Base-by-base conservation (phyloP, 495 filamentous ascomycete genomes). In the Wilcoxina mikolae region DNA sequence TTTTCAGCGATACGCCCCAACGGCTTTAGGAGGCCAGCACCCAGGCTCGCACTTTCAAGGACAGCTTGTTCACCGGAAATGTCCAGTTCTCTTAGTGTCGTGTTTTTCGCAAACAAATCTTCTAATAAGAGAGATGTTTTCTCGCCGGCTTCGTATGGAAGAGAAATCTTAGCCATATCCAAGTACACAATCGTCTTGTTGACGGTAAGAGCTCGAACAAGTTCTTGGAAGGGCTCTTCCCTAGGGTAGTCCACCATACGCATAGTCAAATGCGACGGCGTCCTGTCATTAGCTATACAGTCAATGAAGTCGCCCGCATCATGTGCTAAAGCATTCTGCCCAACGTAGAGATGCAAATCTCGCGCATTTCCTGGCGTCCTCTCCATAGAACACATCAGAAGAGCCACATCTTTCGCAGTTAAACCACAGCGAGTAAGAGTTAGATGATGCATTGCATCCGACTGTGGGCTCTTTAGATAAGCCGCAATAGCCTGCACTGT, bases 1-100 rank as follows among this genome's bases (percentile, higher is more conserved):
- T 95, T 95, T 49, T 77, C 70, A 54, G 80, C 81, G 54, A 98
- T 70, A 2, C 88, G 86, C 5, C 74, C 74, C 53, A 98, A 70
- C 10, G 87, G 84, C 39, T 80, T 74, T 29, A 83, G 87, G 49
- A 95, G 76, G 2, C 87, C 87, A 56, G 79, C 81, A 18, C 90
- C 88, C 31, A 95, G 80, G 41, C 60, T 79, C 0, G 85, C 82
- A 43, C 86, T 84, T 64, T 95, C 91, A 23, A 95, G 72, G 62
- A 89, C 82, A 5, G 87, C 84, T 58, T 83, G 83, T 65, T 94
- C 91, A 3, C 91, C 91, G 4, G 87, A 91, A 42, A 95, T 78
- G 64, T 95, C 84, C 15, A 98, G 69, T 52, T 79, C 84, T 53
- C 79, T 76, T 11, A 98, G 70, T 0, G 82, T 85, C 9, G 75